Conservation (phyloP, 2,329 filamentous ascomycete species). For the Pestalotiopsis sp. region DNA sequence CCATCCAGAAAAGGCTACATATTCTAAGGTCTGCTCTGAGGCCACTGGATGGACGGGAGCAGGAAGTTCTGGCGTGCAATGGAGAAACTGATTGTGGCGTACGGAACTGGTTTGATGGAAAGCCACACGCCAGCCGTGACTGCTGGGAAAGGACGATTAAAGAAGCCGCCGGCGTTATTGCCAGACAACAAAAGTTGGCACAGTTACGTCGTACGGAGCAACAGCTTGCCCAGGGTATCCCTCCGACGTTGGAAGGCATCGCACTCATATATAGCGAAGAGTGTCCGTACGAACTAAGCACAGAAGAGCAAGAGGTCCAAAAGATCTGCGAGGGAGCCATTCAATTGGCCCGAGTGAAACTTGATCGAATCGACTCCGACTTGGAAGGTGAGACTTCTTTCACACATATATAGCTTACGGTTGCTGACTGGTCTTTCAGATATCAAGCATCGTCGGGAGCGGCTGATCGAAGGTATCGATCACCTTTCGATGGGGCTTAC, state of each 20-base stretch:
- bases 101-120: slow-evolving; percentile 21
- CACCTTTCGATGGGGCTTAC: slow-evolving; percentile 31
- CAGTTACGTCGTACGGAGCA: slow-evolving; percentile 30
- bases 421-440: slow-evolving; percentile 19
- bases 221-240: slow-evolving; percentile 18
- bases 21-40: slow-evolving; percentile 19
- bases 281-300: slow-evolving; percentile 39
- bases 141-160: slow-evolving; percentile 28
- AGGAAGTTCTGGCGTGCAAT: slow-evolving; percentile 21
- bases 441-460: slow-evolving; percentile 19
- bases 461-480: slow-evolving; percentile 22
- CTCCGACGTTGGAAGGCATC: slow-evolving; percentile 30
- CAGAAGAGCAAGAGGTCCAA: slow-evolving; percentile 33
- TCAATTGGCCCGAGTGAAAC: slow-evolving; percentile 31
- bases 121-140: slow-evolving; percentile 25
- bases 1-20: slow-evolving; percentile 41
- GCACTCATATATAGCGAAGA: slow-evolving; percentile 39
- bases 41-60: slow-evolving; percentile 18
- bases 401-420: not conserved
- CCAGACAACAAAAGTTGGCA: slow-evolving; percentile 24
- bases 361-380: slow-evolving; percentile 35
- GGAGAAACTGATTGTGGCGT: slow-evolving; percentile 24
- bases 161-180: slow-evolving; percentile 22
- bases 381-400: slow-evolving; percentile 35
- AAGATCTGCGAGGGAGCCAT: slow-evolving; percentile 37